Base-by-base conservation (phyloP, 495 filamentous ascomycete species). In the Viridothelium virens region DNA sequence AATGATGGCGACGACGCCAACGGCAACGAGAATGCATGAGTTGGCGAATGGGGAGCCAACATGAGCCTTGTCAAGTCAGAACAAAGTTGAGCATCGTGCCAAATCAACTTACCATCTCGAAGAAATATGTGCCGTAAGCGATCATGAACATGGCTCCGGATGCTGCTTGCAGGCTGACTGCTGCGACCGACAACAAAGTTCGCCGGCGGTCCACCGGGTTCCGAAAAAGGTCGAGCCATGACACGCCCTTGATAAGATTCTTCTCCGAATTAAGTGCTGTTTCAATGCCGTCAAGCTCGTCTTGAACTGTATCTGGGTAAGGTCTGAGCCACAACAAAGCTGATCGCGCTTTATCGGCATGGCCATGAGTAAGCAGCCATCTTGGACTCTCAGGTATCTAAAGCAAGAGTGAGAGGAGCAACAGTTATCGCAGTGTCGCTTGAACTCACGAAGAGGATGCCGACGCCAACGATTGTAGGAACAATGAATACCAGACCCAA, bases 121-220 rank as follows among this genome's bases (percentile, higher is more conserved):
- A 85, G 77, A 87, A 87, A 72, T 87, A 87, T 1, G 85, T 85
- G 62, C 83, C 82, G 69, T 86, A 87, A 47, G 31, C 41, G 62
- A 87, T 86, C 73, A 86, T 82, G 70, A 80, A 87, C 83, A 86
- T 87, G 33, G 81, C 78, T 1, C 85, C 85, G 0, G 80, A 82
- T 1, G 84, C 83, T 16, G 84, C 84, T 66, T 86, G 84, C 5
- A 81, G 78, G 5, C 76, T 79, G 25, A 87, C 74, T 18, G 79
- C 81, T 18, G 76, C 77, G 47, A 86, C 78, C 4, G 80, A 77
- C 16, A 84, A 65, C 33, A 78, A 70, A 2, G 80, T 84, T n/a
- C 82, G 74, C 25, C 82, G 80, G 16, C 80, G 72, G 71, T 85
- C 81, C 59, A 59, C 53, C 7, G 53, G 53, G 14, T 59, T 31